Conservation (phyloP, 306 rosid genomes). For the Geum urbanum region DNA sequence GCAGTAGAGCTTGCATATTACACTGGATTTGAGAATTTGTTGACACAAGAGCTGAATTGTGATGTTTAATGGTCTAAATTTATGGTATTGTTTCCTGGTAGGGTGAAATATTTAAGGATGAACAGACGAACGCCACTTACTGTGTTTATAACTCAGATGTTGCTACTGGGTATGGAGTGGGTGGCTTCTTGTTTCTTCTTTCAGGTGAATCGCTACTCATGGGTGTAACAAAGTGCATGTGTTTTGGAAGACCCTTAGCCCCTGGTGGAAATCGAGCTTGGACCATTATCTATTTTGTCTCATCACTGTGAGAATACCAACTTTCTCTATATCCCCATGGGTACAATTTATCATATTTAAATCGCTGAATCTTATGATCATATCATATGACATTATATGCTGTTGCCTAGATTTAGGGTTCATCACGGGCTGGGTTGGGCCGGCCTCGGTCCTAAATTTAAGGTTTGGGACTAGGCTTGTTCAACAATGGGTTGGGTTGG, state of each 20-base stretch:
- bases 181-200: constrained; percentile 81
- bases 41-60: not conserved
- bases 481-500: too few species aligned
- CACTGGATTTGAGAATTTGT: not conserved
- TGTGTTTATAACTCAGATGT: constrained; percentile 88
- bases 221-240: constrained; percentile 90
- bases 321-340: not conserved
- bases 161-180: constrained; percentile 91
- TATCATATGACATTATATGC: not conserved
- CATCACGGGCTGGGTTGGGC: too few species aligned
- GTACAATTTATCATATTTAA: not conserved
- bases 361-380: not conserved
- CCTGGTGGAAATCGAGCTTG: constrained; percentile 87
- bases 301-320: constrained; percentile 66
- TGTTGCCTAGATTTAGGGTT: not conserved
- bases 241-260: constrained; percentile 80
- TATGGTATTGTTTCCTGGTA: constrained; percentile 29
- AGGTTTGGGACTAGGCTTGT: too few species aligned
- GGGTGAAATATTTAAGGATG: constrained; percentile 46
- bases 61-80: not conserved
- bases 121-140: constrained; percentile 49
- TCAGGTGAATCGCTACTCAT: constrained; percentile 73
- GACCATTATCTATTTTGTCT: constrained; percentile 77
- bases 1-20: not conserved
- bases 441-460: too few species aligned